These are phyloP conservation scores for Nicotiana otophora DNA, from an alignment of 257 asterid species.

Conservation along the genomic window DNA sequence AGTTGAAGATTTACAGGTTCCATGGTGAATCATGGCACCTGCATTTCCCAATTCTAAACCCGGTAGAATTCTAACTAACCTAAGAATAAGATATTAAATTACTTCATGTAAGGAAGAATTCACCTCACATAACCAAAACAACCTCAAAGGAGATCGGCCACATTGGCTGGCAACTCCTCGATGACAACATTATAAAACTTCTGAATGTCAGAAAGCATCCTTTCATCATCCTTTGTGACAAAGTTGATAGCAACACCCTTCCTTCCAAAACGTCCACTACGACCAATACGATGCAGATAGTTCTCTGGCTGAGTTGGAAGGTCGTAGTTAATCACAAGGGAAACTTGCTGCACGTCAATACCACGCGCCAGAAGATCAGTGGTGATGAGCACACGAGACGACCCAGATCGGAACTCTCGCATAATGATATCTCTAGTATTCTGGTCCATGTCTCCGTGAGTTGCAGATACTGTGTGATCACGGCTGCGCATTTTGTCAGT, in stretches of 20 bases:
- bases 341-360: conserved; percentile 12
- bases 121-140: too few relatives aligned
- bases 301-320: conserved; percentile 16
- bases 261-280: conserved; percentile 13
- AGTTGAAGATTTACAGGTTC: neutral
- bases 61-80: neutral
- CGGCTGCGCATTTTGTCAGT: conserved; percentile 54
- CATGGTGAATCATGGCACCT: neutral
- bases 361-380: conserved; percentile 13
- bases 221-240: conserved; percentile 9
- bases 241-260: conserved; percentile 17
- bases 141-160: neutral
- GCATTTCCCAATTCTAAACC: neutral
- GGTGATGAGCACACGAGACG: conserved; percentile 12
- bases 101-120: too few relatives aligned
- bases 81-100: too few relatives aligned
- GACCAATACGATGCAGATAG: conserved; percentile 14
- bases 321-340: conserved; percentile 15
- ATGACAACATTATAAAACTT: neutral
- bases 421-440: conserved; percentile 54
- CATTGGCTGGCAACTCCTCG: conserved; percentile 16
- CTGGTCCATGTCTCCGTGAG: conserved; percentile 62
- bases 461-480: conserved; percentile 53
- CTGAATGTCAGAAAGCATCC: conserved; percentile 12
- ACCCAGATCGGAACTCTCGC: conserved; percentile 44